A percentile compares a stretch with the other conserved stretches of the same genome.
phyloP scores from a whole-genome alignment of 306 rosid species.

The Astragalus glycyphyllos region DNA sequence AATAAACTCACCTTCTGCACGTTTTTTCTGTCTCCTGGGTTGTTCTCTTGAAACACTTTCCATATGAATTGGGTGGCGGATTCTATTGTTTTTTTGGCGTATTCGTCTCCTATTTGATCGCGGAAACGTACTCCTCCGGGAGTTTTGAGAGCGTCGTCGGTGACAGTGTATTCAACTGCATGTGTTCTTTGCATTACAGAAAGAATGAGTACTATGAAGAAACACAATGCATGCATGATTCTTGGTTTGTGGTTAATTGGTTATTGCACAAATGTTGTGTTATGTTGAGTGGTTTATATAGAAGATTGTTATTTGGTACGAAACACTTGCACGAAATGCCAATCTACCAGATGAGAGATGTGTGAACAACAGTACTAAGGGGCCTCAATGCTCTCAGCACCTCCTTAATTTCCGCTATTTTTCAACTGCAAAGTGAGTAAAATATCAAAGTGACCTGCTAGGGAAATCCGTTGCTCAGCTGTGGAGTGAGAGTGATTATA shows the following conservation, averaged over 20 bases:
- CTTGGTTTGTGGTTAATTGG: conserved; percentile 1
- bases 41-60: conserved; percentile 34
- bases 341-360: too few relatives aligned
- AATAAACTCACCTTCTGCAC: conserved; percentile 34
- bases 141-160: conserved; percentile 49
- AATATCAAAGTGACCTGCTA: too few relatives aligned
- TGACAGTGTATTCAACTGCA: conserved; percentile 50
- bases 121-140: conserved; percentile 51
- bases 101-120: conserved; percentile 38
- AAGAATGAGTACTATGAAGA: conserved; percentile 34
- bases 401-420: too few relatives aligned
- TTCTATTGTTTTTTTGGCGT: conserved; percentile 39
- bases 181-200: conserved; percentile 29
- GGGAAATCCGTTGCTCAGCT: too few relatives aligned
- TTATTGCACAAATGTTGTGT: not conserved
- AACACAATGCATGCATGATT: conserved; percentile 32
- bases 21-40: conserved; percentile 35
- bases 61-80: conserved; percentile 48
- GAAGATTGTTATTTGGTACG: not conserved
- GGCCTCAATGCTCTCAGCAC: too few relatives aligned
- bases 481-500: too few relatives aligned
- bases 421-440: too few relatives aligned
- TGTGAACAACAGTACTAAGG: too few relatives aligned
- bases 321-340: not conserved
- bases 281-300: too few relatives aligned